phyloP scores from a whole-genome alignment of 1,284 basidiomycete species.

The Ustilago crameri region DNA sequence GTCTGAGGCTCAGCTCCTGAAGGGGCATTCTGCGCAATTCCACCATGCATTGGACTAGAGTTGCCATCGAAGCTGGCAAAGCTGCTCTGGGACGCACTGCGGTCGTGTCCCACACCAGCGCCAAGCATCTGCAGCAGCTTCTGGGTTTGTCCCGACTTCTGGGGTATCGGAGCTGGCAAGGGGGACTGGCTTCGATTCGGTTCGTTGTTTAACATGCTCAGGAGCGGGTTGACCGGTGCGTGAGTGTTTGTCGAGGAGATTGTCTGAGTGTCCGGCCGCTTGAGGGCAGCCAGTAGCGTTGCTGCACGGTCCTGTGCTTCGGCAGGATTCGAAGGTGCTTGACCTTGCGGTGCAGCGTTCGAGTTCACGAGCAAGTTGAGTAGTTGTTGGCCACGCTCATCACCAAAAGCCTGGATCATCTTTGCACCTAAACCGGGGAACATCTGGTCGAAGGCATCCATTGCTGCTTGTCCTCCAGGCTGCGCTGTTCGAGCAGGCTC shows the following conservation, averaged over 20 bases:
- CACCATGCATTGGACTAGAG: slow-evolving; percentile 8
- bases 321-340: slow-evolving; percentile 1
- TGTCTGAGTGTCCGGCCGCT: slow-evolving; percentile 11
- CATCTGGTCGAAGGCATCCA: slow-evolving; percentile 20
- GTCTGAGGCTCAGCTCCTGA: slow-evolving; percentile 17
- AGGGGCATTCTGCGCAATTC: slow-evolving; percentile 17
- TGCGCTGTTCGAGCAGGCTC: slow-evolving; percentile 21
- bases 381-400: slow-evolving; percentile 49
- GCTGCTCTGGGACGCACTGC: slow-evolving; percentile 39
- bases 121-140: slow-evolving; percentile 58
- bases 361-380: slow-evolving; percentile 42
- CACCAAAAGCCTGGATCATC: slow-evolving; percentile 51
- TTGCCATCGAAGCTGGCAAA: slow-evolving; percentile 27
- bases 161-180: slow-evolving; percentile 53
- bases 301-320: slow-evolving; percentile 35
- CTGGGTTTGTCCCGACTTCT: slow-evolving; percentile 52
- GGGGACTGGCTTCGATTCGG: slow-evolving; percentile 50
- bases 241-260: background rate
- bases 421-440: slow-evolving; percentile 38
- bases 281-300: slow-evolving; percentile 36
- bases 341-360: slow-evolving; percentile 18
- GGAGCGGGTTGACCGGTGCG: slow-evolving; percentile 20
- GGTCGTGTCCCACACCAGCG: slow-evolving; percentile 30
- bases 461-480: slow-evolving; percentile 7
- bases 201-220: slow-evolving; percentile 42